Evolutionary conservation across 2,329 filamentous ascomycete genomes (phyloP), one percentile per base, ranked within the genome.

Genomic region (Diaporthe nobilis): DNA sequence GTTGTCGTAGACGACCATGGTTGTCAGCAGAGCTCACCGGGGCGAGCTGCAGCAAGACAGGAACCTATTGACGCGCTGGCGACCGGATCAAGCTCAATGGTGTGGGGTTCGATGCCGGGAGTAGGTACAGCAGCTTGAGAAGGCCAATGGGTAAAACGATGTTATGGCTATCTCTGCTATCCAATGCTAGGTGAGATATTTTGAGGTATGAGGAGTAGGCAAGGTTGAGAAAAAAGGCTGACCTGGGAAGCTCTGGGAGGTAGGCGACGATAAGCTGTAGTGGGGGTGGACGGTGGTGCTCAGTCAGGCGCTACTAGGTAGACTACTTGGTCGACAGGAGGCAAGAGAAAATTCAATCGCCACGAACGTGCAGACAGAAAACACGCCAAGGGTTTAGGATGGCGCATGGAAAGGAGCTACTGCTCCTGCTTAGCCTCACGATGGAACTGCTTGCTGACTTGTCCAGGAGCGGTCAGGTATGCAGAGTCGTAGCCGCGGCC

Each of bases 1-100:
- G 82, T 93, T 92, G 85, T 98, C 95, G 82, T 97, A 93, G 82
- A 97, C 90, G 83, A 98, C 96, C 96, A 98, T 98, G 75, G 79
- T 85, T 82, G 65, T 34, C 72, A 61, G 51, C 53, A 34, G 51
- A 55, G 71, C 61, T 60, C 63, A 60, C 51, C n/a, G n/a, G n/a
- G 57, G 39, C 28, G 70, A 55, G 53, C 60, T 61, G 51, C 39
- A 39, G 28, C 42, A 22, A 25, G 39, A 42, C n/a, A 8, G 13
- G 42, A n/a, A n/a, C 13, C 34, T 37, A 22, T 51, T 39, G 34
- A 31, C 10, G 67, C 28, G 65, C 51, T 34, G 57, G 53, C 17
- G 9, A 15, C 39, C 39, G 49, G 34, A 31, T 25, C 34, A 17
- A 13, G 47, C 47, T 65, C 47, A 25, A 25, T n/a, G 44, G 31